These are phyloP conservation scores for Boletus insuetus DNA, from an alignment of 768 basidiomycete species.

Conservation along the genomic window DNA sequence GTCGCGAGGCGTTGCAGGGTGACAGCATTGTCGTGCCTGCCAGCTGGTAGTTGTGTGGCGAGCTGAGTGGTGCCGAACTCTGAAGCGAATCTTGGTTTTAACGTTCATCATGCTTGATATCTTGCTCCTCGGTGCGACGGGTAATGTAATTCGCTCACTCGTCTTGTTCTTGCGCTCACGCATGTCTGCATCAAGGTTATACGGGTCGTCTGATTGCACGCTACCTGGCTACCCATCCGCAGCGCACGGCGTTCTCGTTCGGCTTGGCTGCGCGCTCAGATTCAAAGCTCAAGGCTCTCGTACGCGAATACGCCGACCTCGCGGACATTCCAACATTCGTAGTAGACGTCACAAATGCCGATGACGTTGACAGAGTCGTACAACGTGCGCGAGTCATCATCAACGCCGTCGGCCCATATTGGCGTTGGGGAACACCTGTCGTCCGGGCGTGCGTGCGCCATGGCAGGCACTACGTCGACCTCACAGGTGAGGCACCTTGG, in stretches of 20 bases:
- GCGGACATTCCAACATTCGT: slow-evolving; percentile 44
- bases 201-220: slow-evolving; percentile 66
- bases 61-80: not conserved
- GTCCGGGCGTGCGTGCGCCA: slow-evolving; percentile 75
- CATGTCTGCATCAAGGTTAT: slow-evolving; percentile 42
- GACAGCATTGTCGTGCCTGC: slow-evolving; percentile 1
- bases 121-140: slow-evolving; percentile 69
- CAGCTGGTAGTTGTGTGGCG: slow-evolving; percentile 2
- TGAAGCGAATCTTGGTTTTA: not conserved
- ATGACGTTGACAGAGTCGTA: slow-evolving; percentile 57
- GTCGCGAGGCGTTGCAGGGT: slow-evolving; percentile 12
- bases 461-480: slow-evolving; percentile 83
- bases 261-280: slow-evolving; percentile 69
- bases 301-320: slow-evolving; percentile 42
- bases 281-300: slow-evolving; percentile 54
- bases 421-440: slow-evolving; percentile 68
- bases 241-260: slow-evolving; percentile 58
- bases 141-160: slow-evolving; percentile 25
- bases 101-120: slow-evolving; percentile 46
- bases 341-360: slow-evolving; percentile 56
- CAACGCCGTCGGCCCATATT: slow-evolving; percentile 76
- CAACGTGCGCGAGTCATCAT: slow-evolving; percentile 64
- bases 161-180: slow-evolving; percentile 10
- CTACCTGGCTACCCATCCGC: slow-evolving; percentile 66
- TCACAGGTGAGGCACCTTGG: slow-evolving; percentile 74